Percentiles rank a stretch among this genome's conserved stretches.
phyloP scores from a whole-genome alignment of 129 eudicot genomes.

The Tagetes erecta region DNA sequence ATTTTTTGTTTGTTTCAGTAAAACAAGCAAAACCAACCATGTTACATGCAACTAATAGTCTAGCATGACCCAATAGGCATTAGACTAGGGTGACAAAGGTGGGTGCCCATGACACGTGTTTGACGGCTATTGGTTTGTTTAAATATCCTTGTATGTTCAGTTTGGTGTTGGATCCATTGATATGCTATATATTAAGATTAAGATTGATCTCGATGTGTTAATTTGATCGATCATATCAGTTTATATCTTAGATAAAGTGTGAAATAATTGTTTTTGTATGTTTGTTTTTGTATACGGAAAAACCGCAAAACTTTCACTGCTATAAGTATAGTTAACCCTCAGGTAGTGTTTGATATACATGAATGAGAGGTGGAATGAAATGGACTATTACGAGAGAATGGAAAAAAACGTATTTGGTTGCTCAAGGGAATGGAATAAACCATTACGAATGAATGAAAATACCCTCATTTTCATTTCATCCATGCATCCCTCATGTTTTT shows the following conservation, averaged over 20 bases:
- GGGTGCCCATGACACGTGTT: conserved; percentile 25
- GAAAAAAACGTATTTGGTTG: no score
- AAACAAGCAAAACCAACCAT: conserved; percentile 30
- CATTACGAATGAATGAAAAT: no score
- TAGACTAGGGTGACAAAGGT: conserved; percentile 27
- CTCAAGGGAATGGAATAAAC: no score
- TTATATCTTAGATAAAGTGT: background rate
- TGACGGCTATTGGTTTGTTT: conserved; percentile 8
- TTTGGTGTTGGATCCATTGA: conserved; percentile 19
- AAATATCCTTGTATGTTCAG: conserved; percentile 1
- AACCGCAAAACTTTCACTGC: no score
- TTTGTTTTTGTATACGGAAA: background rate
- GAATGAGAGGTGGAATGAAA: no score
- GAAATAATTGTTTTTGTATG: background rate
- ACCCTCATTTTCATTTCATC: no score
- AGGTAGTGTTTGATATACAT: no score
- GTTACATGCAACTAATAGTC: conserved; percentile 28
- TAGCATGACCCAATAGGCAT: conserved; percentile 15
- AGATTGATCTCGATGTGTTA: no score
- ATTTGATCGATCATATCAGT: background rate
- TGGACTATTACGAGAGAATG: no score
- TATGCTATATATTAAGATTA: conserved; percentile 11
- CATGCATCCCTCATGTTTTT: no score
- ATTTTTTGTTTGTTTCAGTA: conserved; percentile 24
- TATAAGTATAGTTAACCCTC: no score